phyloP scores from a whole-genome alignment of 2,329 filamentous ascomycete species.

The Sporothrix euskadiensis region DNA sequence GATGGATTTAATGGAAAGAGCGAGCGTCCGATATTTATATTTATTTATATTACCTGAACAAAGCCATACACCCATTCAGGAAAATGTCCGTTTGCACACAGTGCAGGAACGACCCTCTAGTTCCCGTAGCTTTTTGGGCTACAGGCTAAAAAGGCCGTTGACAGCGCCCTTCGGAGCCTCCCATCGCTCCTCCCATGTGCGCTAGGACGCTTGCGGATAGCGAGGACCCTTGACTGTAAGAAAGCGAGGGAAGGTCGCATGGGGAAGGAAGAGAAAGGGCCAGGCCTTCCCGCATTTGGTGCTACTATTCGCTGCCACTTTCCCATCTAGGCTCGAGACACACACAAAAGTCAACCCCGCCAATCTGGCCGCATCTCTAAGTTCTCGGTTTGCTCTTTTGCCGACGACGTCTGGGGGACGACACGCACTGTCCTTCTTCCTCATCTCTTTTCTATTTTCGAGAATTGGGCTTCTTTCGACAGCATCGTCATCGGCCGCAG shows the following conservation, averaged over 20 bases:
- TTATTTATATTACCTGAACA: background rate
- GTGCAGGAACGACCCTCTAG: background rate
- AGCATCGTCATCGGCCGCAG: background rate
- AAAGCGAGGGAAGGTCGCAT: background rate
- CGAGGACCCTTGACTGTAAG: background rate
- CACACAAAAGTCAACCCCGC: background rate
- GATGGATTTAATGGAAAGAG: background rate
- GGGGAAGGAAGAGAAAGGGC: background rate
- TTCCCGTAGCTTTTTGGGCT: background rate
- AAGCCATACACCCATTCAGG: background rate
- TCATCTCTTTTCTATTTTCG: background rate
- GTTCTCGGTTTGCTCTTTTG: background rate
- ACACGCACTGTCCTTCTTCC: background rate
- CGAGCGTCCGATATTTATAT: background rate
- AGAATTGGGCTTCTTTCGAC: background rate
- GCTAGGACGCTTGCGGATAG: slow-evolving; percentile 15
- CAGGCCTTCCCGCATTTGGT: slow-evolving; percentile 25
- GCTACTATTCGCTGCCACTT: slow-evolving; percentile 19
- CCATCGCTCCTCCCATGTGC: background rate
- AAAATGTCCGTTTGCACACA: background rate
- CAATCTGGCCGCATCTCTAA: slow-evolving; percentile 17
- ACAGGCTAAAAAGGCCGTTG: background rate
- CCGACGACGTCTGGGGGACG: background rate
- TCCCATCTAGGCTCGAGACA: background rate
- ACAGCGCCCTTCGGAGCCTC: background rate